Evolutionary conservation across 1,139 yeast species (phyloP), one percentile per base, ranked within the genome.

Genomic region (Pneumocystis canis): DNA sequence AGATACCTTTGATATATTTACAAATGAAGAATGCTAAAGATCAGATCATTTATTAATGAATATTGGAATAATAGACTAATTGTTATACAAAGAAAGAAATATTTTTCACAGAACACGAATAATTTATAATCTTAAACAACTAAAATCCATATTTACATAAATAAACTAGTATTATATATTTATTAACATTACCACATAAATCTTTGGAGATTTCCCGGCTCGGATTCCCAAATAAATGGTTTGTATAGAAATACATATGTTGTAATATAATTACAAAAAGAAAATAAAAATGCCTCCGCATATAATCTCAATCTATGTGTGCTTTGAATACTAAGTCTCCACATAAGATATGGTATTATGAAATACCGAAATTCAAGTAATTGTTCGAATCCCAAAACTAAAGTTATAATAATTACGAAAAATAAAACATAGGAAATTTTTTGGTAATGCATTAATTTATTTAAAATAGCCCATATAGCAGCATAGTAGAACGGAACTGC

Each of bases 301-400:
- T 74, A 60, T 59, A 82, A 75, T 65, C 85, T 78, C 53, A 62
- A 62, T 18, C 64, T 20, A n/a, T 60, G 60, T 16, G 63, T 37
- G 25, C 39, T 54, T 31, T 28, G 72, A 6, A 79, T 74, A 65
- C 83, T 79, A 5, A 87, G 64, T 69, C 97, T 79, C 82, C 90
- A 89, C 47, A 89, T 71, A 16, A 87, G 72, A 70, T 82, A 83
- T 2, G 98, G 97, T 2, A 88, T 71, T 61, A 92, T 86, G 72
- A 85, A 92, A 73, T 94, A 92, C 63, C 98, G 80, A 60, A 97
- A 96, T 72, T 92, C 99, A 70, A 94, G 83, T 66, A 92, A 77
- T 9, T 98, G 97, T 0, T 96, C 84, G 16, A 97, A 96, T 0
- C 86, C 81, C 32, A 92, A 77, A 0, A 94, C 85, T 1, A 82